phyloP scores from a whole-genome alignment of 148 eudicot species.

The Polygonum aviculare region DNA sequence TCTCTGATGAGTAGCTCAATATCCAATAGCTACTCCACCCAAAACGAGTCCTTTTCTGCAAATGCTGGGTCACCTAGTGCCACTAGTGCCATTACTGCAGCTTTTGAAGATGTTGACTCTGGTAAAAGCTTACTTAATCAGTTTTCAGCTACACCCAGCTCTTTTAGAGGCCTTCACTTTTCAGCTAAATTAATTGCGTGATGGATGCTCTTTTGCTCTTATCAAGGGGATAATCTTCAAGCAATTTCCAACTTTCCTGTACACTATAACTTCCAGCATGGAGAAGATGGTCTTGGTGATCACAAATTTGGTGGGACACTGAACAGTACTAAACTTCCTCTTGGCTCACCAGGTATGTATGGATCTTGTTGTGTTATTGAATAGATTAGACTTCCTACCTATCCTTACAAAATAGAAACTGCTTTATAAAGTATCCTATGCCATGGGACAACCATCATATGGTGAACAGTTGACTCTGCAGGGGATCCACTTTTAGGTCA shows the following conservation, averaged over 20 bases:
- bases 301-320: constrained; percentile 16
- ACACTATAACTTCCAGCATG: constrained; percentile 17
- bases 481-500: constrained; percentile 16
- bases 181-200: neutral
- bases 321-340: constrained; percentile 14
- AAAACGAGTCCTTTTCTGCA: constrained; percentile 30
- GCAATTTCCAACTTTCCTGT: constrained; percentile 31
- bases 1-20: constrained; percentile 31
- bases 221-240: constrained; percentile 32
- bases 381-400: neutral
- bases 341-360: constrained; percentile 19
- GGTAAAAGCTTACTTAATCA: constrained; percentile 17
- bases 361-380: neutral
- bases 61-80: constrained; percentile 37
- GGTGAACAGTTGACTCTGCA: constrained; percentile 20
- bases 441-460: neutral
- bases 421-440: neutral
- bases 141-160: neutral
- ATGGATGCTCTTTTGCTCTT: constrained; percentile 4
- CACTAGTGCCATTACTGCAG: constrained; percentile 29
- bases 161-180: neutral
- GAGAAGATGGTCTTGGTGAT: constrained; percentile 18
- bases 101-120: constrained; percentile 34
- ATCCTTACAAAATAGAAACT: neutral
- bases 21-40: constrained; percentile 30